Base-by-base conservation (phyloP, 2,329 filamentous ascomycete species). In the Escovopsis weberi region DNA sequence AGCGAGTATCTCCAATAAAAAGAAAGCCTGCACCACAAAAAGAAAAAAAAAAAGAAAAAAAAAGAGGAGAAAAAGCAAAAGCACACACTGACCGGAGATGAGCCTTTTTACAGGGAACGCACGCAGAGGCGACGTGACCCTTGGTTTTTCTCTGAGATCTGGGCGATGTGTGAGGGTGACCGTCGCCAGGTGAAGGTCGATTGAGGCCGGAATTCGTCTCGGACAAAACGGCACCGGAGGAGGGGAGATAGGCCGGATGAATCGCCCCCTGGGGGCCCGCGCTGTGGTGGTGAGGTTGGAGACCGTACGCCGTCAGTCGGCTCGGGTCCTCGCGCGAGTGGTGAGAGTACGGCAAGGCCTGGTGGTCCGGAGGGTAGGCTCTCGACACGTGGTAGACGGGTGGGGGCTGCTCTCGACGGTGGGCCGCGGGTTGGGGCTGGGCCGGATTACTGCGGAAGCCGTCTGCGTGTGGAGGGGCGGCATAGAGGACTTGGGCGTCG, bases 51-150 rank as follows among this genome's bases (percentile, higher is more conserved):
- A n/a, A n/a, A n/a, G n/a, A n/a, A n/a, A n/a, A n/a, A n/a, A n/a
- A n/a, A n/a, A n/a, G n/a, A n/a, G n/a, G 26, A 19, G 12, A 12
- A 11, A 12, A 33, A 32, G 2, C 42, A 40, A 11, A 38, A 40
- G 19, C 10, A 37, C 6, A 38, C 15, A 51, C 66, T 56, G 63
- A 79, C 75, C 77, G 70, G 49, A 91, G 70, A 72, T 91, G 85
- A 33, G 85, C 85, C 59, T 78, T 79, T 59, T 89, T 89, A 65
- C 85, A 91, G 46, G 86, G 85, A 51, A 89, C 80, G 58, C 85
- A 91, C 26, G 85, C 85, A 33, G 83, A 88, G 40, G 83, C 82
- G 42, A 89, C 85, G 64, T 91, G 85, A 12, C 82, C 82, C 57
- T 86, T 86, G 6, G 80, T 79, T 58, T 81, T 82, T 50, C 78